phyloP scores from a whole-genome alignment of 768 basidiomycete species.

The Calvatia gigantea region DNA sequence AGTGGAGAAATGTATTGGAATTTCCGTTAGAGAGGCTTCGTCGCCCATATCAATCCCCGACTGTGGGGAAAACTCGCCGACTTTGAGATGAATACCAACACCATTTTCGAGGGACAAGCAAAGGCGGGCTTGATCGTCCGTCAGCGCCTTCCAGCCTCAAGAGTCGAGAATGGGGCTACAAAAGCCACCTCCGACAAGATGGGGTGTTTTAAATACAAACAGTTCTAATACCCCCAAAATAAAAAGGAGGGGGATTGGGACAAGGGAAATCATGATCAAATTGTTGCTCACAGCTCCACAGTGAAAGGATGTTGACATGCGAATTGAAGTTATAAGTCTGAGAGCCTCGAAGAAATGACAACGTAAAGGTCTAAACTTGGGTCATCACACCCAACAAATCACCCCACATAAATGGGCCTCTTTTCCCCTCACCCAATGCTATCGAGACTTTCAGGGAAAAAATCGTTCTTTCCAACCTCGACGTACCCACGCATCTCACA shows the following conservation, averaged over 20 bases:
- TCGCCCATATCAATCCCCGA: neutral
- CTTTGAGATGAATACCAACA: constrained; percentile 1
- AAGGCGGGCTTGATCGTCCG: neutral
- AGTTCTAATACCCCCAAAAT: no score
- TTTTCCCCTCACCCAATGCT: neutral
- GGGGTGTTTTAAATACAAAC: no score
- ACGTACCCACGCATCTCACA: neutral
- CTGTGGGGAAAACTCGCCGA: neutral
- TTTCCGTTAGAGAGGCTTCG: neutral
- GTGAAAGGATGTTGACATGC: neutral
- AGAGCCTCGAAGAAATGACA: no score
- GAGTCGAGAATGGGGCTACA: neutral
- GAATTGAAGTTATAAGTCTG: neutral
- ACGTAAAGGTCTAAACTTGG: neutral
- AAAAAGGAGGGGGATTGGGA: neutral
- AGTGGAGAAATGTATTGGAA: neutral
- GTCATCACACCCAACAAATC: neutral
- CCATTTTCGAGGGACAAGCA: neutral
- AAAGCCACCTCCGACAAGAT: neutral
- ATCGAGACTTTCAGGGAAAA: neutral
- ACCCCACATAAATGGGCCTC: neutral
- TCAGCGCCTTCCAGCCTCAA: neutral
- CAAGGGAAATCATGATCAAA: neutral
- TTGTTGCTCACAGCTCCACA: neutral
- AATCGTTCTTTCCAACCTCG: neutral